Percentiles rank a stretch among this genome's conserved stretches.
These are phyloP conservation scores for Dactylellina cionopaga DNA, from an alignment of 2,329 filamentous ascomycete genomes.

Conservation along the genomic window DNA sequence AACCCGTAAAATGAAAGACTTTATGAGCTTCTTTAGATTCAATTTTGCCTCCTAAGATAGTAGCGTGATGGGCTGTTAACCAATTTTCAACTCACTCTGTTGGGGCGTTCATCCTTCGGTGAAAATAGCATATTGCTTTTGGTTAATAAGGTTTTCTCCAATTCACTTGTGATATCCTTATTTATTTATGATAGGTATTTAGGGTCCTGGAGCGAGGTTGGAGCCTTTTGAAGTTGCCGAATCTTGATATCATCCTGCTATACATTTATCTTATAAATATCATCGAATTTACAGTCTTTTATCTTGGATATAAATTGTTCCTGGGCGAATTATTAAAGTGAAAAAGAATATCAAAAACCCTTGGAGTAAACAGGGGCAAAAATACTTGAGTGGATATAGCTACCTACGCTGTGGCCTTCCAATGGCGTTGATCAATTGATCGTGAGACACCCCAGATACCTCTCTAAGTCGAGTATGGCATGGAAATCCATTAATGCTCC, in stretches of 20 bases:
- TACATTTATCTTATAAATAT: not conserved
- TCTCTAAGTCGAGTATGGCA: not conserved
- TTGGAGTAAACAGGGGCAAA: not conserved
- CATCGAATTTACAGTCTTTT: not conserved
- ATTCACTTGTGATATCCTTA: no score
- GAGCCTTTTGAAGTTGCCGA: not conserved
- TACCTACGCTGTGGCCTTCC: not conserved
- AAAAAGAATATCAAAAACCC: not conserved
- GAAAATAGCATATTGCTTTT: not conserved
- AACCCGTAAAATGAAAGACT: no score
- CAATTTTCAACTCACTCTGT: not conserved
- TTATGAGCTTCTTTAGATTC: no score
- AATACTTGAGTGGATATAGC: no score
- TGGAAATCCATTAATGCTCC: not conserved
- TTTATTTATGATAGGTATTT: no score
- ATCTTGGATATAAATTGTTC: not conserved
- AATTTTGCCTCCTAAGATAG: no score
- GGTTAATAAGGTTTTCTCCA: no score
- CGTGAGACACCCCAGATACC: not conserved
- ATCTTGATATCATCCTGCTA: not conserved
- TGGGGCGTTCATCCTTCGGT: not conserved
- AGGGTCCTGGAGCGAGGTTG: not conserved
- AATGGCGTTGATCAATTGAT: not conserved
- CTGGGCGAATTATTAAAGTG: not conserved
- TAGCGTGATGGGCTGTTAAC: not conserved